Evolutionary conservation across 2,329 filamentous ascomycete genomes (phyloP).

Genomic region (Hymenoscyphus repandus): DNA sequence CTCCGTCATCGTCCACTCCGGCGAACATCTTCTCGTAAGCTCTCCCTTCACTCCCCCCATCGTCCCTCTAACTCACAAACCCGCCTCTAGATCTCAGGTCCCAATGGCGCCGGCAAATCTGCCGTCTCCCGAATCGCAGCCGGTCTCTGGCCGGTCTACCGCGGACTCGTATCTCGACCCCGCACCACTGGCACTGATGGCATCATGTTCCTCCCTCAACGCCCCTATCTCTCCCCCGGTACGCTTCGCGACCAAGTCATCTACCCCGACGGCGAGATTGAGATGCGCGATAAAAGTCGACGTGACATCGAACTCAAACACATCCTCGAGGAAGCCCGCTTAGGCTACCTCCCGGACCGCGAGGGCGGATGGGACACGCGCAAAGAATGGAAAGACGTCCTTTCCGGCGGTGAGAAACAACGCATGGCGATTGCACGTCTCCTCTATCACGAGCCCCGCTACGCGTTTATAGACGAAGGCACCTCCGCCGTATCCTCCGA

Average conservation of each 20-base stretch:
- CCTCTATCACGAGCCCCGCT: conserved; percentile 90
- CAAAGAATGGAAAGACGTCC: conserved; percentile 97
- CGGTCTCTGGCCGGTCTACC: conserved; percentile 93
- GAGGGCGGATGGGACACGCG: conserved; percentile 96
- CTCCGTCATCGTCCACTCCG: conserved; percentile 81
- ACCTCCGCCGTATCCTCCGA: conserved; percentile 92
- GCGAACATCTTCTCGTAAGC: conserved; percentile 76
- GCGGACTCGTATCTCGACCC: conserved; percentile 83
- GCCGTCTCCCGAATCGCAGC: conserved; percentile 83
- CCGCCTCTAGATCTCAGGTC: conserved; percentile 65
- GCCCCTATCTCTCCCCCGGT: conserved; percentile 86
- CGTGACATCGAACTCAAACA: conserved; percentile 72
- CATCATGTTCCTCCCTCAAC: conserved; percentile 97
- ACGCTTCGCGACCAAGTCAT: conserved; percentile 96
- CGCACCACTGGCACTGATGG: conserved; percentile 77
- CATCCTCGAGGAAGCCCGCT: conserved; percentile 74
- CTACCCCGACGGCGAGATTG: conserved; percentile 89
- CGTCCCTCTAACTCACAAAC: conserved; percentile 8
- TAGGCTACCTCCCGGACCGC: conserved; percentile 84
- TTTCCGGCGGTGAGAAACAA: conserved; percentile 98
- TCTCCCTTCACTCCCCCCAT: background rate
- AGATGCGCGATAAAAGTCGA: conserved; percentile 80
- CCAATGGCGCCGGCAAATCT: conserved; percentile 91
- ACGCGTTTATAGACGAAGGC: conserved; percentile 92
- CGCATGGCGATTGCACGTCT: conserved; percentile 85